Base-by-base conservation (phyloP, 2,329 filamentous ascomycete genomes). In the Ceratocystis eucalypticola region DNA sequence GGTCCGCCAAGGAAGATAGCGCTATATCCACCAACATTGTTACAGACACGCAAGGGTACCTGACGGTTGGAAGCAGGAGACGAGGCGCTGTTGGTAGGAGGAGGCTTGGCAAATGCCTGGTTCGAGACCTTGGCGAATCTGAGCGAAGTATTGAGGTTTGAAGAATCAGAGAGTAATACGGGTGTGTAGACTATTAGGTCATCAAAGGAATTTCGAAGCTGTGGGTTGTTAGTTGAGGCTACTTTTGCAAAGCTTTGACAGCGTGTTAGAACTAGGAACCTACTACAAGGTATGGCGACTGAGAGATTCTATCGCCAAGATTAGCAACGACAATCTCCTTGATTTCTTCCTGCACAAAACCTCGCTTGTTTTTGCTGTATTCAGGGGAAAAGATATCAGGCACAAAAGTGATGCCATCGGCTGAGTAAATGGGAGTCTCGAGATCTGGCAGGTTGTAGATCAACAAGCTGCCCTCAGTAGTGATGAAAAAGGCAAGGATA, bases 131-230 rank as follows among this genome's bases (percentile, higher is more conserved):
- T 96, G 66, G 87, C 80, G 75, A 96, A 96, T 65, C 85, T 83
- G 10, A 96, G 77, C 6, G 80, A 82, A 28, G 78, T 76, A 0
- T 81, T 77, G 70, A 87, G 80, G 5, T 79, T 75, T 33, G 76
- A 70, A 66, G 71, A 73, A 48, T 73, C 76, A 68, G 83, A 80
- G 70, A 91, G 88, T 1, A 25, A 62, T 1, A 68, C 53, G 2
- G 93, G 91, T 73, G 94, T 86, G 73, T 97, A 99, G 59, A 97
- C 82, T 10, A 88, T 88, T 44, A 97, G 77, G 72, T 97, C 92
- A 69, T 96, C 88, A 68, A 84, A 87, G 8, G 83, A 81, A 62
- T 90, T 90, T 63, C 93, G 88, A 33, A 92, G 78, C 65, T 66
- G 50, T 37, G 65, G 28, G 7, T 88, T 91, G 55, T 64, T 55